phyloP scores from a whole-genome alignment of 2,329 filamentous ascomycete genomes.

The Lachnum nothofagi region DNA sequence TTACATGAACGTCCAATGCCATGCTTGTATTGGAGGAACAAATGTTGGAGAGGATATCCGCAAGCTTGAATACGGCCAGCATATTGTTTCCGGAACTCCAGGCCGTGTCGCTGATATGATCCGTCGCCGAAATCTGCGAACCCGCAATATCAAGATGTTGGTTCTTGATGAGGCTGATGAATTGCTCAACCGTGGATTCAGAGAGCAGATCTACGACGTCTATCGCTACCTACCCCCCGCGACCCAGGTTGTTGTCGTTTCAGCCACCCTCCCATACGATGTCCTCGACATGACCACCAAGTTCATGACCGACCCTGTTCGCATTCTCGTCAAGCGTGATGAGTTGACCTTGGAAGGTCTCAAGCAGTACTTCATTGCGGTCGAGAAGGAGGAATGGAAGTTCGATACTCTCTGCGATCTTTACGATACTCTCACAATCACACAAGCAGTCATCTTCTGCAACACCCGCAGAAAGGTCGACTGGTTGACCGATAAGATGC shows the following conservation, averaged over 20 bases:
- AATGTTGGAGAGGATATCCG: constrained; percentile 97
- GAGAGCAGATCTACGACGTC: constrained; percentile 98
- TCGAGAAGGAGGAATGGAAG: constrained; percentile 99
- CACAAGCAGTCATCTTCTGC: constrained; percentile 98
- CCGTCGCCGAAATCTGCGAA: constrained; percentile 65
- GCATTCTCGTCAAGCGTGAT: constrained; percentile 96
- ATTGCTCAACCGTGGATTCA: constrained; percentile 86
- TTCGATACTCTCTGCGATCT: constrained; percentile 98
- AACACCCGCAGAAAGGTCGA: constrained; percentile 99
- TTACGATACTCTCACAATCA: constrained; percentile 97
- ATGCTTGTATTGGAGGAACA: constrained; percentile 96
- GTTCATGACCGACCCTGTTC: constrained; percentile 98
- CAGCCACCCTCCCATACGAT: constrained; percentile 93
- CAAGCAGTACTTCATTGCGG: constrained; percentile 98
- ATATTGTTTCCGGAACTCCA: constrained; percentile 96
- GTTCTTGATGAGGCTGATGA: constrained; percentile 74
- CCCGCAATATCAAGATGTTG: constrained; percentile 72
- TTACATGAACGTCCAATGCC: constrained; percentile 99
- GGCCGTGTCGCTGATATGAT: constrained; percentile 89
- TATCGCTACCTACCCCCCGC: constrained; percentile 94
- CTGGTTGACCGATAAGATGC: constrained; percentile 99
- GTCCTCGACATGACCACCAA: constrained; percentile 99
- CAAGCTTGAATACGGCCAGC: constrained; percentile 94
- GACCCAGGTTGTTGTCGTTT: constrained; percentile 97
- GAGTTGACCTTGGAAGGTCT: constrained; percentile 95